Evolutionary conservation across 2,329 filamentous ascomycete genomes (phyloP).

Genomic region (Aspergillus persii): DNA sequence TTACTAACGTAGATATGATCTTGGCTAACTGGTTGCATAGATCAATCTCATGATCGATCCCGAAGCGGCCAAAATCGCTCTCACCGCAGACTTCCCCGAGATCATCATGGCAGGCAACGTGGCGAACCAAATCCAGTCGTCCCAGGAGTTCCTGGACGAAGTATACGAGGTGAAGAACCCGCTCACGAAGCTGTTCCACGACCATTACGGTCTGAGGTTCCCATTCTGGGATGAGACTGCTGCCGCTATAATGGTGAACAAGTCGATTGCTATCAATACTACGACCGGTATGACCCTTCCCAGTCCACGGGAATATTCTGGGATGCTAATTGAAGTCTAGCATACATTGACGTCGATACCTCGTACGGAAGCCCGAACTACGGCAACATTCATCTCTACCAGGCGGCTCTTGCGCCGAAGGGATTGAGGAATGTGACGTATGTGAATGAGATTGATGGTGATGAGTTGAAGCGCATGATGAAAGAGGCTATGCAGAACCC

Average conservation of each 20-base stretch:
- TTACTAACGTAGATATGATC: too few relatives aligned
- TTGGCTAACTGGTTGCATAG: slow-evolving; percentile 28
- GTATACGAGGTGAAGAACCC: slow-evolving; percentile 36
- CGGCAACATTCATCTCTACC: slow-evolving; percentile 46
- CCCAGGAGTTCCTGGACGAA: slow-evolving; percentile 40
- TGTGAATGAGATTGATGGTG: slow-evolving; percentile 39
- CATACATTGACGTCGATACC: slow-evolving; percentile 46
- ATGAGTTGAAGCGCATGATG: slow-evolving; percentile 35
- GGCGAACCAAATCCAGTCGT: slow-evolving; percentile 48
- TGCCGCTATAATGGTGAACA: slow-evolving; percentile 38
- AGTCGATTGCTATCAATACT: slow-evolving; percentile 37
- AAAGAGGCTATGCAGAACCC: slow-evolving; percentile 31
- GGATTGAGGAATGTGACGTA: slow-evolving; percentile 40
- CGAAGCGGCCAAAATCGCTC: slow-evolving; percentile 50
- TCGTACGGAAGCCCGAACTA: slow-evolving; percentile 42
- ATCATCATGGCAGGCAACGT: slow-evolving; percentile 48
- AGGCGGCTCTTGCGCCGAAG: slow-evolving; percentile 39
- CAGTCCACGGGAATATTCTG: neutral
- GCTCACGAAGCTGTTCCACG: slow-evolving; percentile 39
- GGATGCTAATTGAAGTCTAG: slow-evolving; percentile 11
- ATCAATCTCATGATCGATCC: slow-evolving; percentile 55
- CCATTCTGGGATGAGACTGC: slow-evolving; percentile 51
- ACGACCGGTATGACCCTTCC: slow-evolving; percentile 28
- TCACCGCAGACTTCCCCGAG: slow-evolving; percentile 48
- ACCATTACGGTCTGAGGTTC: slow-evolving; percentile 40